Percentiles rank a stretch among this genome's conserved stretches.
These are phyloP conservation scores for Coprinellus micaceus DNA, from an alignment of 768 basidiomycete genomes.

Conservation along the genomic window DNA sequence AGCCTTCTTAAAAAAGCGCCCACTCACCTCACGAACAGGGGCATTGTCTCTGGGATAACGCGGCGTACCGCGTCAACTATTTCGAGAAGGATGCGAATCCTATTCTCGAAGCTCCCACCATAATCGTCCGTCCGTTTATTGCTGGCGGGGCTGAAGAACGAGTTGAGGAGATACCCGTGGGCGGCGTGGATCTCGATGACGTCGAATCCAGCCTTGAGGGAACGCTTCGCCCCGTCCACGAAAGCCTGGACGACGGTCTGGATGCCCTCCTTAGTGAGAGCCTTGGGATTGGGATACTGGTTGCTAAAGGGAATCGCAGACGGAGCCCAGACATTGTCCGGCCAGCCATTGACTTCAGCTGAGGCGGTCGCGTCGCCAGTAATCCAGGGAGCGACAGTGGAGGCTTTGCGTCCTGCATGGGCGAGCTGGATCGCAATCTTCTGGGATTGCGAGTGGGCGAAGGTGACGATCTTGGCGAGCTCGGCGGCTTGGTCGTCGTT, in stretches of 20 bases:
- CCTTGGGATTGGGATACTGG: conserved; percentile 50
- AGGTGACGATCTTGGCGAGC: conserved; percentile 52
- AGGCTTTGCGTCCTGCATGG: conserved; percentile 77
- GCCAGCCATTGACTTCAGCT: conserved; percentile 46
- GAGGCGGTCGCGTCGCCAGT: conserved; percentile 25
- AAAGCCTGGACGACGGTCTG: conserved; percentile 54
- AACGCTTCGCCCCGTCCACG: conserved; percentile 45
- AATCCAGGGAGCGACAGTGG: conserved; percentile 61
- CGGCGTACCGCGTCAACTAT: conserved; percentile 61
- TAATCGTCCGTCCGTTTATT: conserved; percentile 69
- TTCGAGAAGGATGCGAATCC: conserved; percentile 58
- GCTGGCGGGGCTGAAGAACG: conserved; percentile 55
- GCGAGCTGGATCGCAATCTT: conserved; percentile 72
- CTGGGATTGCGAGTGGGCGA: conserved; percentile 68
- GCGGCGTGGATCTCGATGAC: conserved; percentile 62
- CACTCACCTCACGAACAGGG: conserved; percentile 69
- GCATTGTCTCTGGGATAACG: conserved; percentile 56
- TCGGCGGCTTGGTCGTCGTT: conserved; percentile 48
- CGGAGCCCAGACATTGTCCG: conserved; percentile 54
- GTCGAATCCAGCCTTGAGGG: conserved; percentile 58
- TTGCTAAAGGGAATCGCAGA: conserved; percentile 44
- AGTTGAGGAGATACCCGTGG: conserved; percentile 57
- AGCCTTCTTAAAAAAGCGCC: too few species aligned
- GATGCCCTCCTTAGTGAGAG: conserved; percentile 54
- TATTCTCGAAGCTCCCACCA: conserved; percentile 70